Conservation (phyloP, 208 protist genomes). For the Leptomonas seymouri region DNA sequence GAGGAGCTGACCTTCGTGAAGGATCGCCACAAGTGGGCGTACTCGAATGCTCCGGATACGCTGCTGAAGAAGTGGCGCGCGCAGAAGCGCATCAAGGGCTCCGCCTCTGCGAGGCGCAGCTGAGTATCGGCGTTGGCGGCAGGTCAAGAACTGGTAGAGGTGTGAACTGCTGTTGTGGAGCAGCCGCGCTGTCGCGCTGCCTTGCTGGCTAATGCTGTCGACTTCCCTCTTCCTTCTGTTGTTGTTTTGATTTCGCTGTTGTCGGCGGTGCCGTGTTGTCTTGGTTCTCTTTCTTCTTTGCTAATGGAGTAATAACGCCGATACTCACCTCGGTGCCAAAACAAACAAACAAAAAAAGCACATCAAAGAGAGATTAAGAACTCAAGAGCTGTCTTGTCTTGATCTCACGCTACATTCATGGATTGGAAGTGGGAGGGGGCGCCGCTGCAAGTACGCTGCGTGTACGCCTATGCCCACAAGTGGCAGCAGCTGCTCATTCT, state of each 20-base stretch:
- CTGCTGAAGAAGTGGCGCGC: conserved; percentile 66
- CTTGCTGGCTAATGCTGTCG: background rate
- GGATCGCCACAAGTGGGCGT: conserved; percentile 73
- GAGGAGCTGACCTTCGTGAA: conserved; percentile 77
- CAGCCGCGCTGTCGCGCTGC: too few relatives aligned
- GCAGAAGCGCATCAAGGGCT: conserved; percentile 32
- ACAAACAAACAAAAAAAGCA: background rate
- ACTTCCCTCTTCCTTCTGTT: background rate
- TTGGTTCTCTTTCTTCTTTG: background rate
- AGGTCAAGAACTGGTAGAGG: too few relatives aligned
- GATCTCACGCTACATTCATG: too few relatives aligned
- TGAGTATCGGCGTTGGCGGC: background rate
- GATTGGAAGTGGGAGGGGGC: too few relatives aligned
- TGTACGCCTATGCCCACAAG: too few relatives aligned
- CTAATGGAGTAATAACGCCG: background rate
- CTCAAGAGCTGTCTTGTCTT: too few relatives aligned
- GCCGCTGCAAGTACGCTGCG: too few relatives aligned
- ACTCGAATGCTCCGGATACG: conserved; percentile 61
- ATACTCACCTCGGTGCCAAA: background rate
- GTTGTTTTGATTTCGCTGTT: background rate
- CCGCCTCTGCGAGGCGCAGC: background rate
- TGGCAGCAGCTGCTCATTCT: too few relatives aligned
- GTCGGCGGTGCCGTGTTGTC: background rate
- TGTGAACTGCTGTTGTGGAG: background rate
- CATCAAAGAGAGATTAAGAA: too few relatives aligned